Evolutionary conservation across 768 basidiomycete genomes (phyloP).

Genomic region (Jaapia argillacea): DNA sequence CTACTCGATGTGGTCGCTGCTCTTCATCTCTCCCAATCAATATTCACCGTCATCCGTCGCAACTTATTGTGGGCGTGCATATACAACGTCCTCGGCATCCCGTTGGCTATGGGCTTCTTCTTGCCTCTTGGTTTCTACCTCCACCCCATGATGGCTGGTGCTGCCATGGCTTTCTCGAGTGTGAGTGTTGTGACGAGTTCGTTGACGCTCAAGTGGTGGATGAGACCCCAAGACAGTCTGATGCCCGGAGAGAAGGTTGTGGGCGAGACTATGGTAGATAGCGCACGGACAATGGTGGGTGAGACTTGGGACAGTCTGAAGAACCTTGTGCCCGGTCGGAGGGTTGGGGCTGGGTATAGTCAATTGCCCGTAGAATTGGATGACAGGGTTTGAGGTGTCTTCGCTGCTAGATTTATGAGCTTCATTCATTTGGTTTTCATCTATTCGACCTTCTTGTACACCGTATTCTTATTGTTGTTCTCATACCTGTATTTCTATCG

Average conservation of each 20-base stretch:
- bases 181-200: conserved; percentile 93
- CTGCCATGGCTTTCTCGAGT: conserved; percentile 95
- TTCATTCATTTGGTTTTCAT: too few relatives aligned
- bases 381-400: background rate
- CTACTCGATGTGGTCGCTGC: conserved; percentile 96
- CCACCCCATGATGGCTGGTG: conserved; percentile 98
- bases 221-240: conserved; percentile 54
- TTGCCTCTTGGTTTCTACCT: conserved; percentile 87
- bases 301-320: conserved; percentile 34
- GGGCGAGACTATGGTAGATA: conserved; percentile 28
- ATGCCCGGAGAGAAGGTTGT: conserved; percentile 48
- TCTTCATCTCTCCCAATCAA: conserved; percentile 78
- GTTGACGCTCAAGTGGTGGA: conserved; percentile 80
- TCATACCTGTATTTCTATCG: too few relatives aligned
- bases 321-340: conserved; percentile 29
- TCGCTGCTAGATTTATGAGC: background rate
- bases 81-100: conserved; percentile 90
- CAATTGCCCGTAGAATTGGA: conserved; percentile 64
- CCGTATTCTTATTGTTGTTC: too few relatives aligned
- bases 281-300: conserved; percentile 30
- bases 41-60: conserved; percentile 84
- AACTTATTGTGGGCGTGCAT: conserved; percentile 96
- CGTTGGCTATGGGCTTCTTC: conserved; percentile 95
- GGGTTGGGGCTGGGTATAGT: conserved; percentile 45
- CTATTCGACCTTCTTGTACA: too few relatives aligned